Evolutionary conservation across 352 stramenopile species (phyloP).

Genomic region (Thalassiosira ordinaria): DNA sequence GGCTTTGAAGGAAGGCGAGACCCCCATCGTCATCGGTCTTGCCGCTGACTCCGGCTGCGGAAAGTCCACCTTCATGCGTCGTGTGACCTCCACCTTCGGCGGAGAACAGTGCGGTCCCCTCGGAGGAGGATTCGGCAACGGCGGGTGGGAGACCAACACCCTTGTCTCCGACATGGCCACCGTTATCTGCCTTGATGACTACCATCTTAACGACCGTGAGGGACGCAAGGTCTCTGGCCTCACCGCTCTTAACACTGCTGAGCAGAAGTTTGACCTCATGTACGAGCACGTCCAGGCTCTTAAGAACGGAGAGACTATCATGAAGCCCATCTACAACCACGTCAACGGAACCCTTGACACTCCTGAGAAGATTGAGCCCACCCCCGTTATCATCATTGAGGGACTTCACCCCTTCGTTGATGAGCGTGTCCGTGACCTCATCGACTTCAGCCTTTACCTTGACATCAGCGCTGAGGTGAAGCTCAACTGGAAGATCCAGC

Average conservation of each 20-base stretch:
- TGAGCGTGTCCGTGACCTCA: slow-evolving; percentile 86
- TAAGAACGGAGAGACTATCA: slow-evolving; percentile 87
- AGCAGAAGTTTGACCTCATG: slow-evolving; percentile 91
- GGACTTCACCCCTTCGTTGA: slow-evolving; percentile 89
- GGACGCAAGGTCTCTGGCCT: slow-evolving; percentile 87
- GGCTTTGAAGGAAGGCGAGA: slow-evolving; percentile 70
- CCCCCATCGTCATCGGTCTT: slow-evolving; percentile 87
- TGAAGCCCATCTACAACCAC: slow-evolving; percentile 91
- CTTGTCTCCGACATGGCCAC: slow-evolving; percentile 89
- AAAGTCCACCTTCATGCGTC: slow-evolving; percentile 91
- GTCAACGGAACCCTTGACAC: slow-evolving; percentile 90
- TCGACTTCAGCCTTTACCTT: slow-evolving; percentile 90
- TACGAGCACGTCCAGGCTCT: slow-evolving; percentile 88
- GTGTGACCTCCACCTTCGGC: slow-evolving; percentile 89
- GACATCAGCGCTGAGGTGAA: slow-evolving; percentile 90
- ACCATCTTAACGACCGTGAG: slow-evolving; percentile 88
- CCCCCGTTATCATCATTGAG: slow-evolving; percentile 90
- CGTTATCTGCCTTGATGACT: slow-evolving; percentile 90
- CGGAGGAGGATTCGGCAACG: slow-evolving; percentile 86
- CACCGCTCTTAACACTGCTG: slow-evolving; percentile 87
- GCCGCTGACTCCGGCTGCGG: slow-evolving; percentile 89
- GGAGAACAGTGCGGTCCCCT: slow-evolving; percentile 87
- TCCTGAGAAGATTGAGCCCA: slow-evolving; percentile 88
- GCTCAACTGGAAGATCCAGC: slow-evolving; percentile 91
- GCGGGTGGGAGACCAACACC: slow-evolving; percentile 90